Evolutionary conservation across 306 rosid species (phyloP).

Genomic region (Prunus persica): DNA sequence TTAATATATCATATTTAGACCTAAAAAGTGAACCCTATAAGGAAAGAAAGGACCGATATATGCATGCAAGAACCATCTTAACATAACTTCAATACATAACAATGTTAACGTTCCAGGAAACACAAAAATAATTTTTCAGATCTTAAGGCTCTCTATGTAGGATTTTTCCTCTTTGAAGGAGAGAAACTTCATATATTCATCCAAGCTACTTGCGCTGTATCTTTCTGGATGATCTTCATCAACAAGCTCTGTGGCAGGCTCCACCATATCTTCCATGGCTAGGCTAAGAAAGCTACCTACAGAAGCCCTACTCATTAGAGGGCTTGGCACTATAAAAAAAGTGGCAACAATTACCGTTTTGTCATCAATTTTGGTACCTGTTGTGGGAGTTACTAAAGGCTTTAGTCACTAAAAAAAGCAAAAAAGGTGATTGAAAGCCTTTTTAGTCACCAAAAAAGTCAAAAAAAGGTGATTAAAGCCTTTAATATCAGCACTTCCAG

Average conservation of each 20-base stretch:
- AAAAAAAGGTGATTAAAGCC: too few species aligned
- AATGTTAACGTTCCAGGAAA: neutral
- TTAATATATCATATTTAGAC: too few species aligned
- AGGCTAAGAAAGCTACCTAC: neutral
- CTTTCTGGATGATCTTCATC: neutral
- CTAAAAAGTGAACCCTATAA: too few species aligned
- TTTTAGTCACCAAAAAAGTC: too few species aligned
- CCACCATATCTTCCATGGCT: constrained; percentile 5
- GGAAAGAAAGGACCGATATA: too few species aligned
- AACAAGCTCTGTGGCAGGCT: constrained; percentile 15
- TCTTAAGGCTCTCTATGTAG: constrained; percentile 1
- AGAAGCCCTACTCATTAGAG: neutral
- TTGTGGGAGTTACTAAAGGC: too few species aligned
- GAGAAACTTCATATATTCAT: neutral
- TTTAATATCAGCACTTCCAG: too few species aligned
- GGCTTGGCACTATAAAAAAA: neutral
- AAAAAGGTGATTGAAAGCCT: too few species aligned
- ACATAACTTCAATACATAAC: neutral
- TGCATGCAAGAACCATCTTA: too few species aligned
- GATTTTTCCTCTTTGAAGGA: constrained; percentile 9
- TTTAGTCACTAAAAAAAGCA: too few species aligned
- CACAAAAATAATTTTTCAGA: neutral
- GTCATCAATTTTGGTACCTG: too few species aligned
- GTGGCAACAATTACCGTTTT: too few species aligned
- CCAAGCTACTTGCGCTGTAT: constrained; percentile 6